phyloP scores from a whole-genome alignment of 805 yeast species.

The Yarrowia osloensis region DNA sequence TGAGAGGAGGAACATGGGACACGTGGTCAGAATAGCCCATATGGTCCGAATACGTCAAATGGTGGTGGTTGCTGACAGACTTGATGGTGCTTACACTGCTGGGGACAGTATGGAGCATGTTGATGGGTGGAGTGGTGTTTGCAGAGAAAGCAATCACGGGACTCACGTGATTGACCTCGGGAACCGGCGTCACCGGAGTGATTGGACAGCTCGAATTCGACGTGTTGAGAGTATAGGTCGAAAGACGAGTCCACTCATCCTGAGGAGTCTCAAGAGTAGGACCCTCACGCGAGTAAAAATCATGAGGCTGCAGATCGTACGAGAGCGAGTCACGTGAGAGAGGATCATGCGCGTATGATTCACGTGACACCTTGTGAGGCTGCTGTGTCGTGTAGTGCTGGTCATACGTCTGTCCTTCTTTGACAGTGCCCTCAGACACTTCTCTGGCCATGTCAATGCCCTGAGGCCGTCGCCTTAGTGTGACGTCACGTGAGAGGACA shows the following conservation, averaged over 20 bases:
- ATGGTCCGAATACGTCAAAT: conserved; percentile 4
- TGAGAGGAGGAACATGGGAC: background rate
- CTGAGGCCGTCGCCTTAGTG: background rate
- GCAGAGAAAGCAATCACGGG: conserved; percentile 11
- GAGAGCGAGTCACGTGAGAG: background rate
- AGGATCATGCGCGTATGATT: too few relatives aligned
- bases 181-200: background rate
- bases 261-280: background rate
- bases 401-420: background rate
- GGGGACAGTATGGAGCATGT: conserved; percentile 5
- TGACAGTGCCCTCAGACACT: background rate
- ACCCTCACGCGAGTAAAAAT: background rate
- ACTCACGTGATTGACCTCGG: background rate
- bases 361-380: too few relatives aligned
- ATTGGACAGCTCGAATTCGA: conserved; percentile 7
- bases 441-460: background rate
- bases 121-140: conserved; percentile 23
- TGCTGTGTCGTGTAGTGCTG: too few relatives aligned
- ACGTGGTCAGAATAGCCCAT: background rate
- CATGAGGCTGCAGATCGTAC: background rate
- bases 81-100: background rate
- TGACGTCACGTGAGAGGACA: background rate
- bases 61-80: background rate
- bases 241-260: background rate
- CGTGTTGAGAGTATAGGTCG: conserved; percentile 6